Conservation (phyloP, 176 grass and related monocot species). For the Alloteropsis semialata region DNA sequence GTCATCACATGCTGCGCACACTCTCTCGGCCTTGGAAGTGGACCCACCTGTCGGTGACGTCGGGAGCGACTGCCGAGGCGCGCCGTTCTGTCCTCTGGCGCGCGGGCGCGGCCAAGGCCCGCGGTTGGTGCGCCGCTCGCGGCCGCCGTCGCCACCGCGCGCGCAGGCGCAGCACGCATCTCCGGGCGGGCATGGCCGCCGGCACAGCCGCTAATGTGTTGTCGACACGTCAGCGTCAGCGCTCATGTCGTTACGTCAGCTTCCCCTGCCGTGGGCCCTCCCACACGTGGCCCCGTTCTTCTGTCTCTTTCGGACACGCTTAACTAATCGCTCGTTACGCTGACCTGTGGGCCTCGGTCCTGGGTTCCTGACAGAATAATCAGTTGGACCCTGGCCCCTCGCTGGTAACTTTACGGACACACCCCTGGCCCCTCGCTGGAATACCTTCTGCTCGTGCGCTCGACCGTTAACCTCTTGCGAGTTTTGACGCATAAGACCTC, state of each 20-base stretch:
- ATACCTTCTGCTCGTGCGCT: not conserved
- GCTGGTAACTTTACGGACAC: not conserved
- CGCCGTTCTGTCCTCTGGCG: not conserved
- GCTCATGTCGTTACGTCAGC: slow-evolving; percentile 15
- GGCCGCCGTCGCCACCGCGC: not conserved
- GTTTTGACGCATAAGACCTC: slow-evolving; percentile 26
- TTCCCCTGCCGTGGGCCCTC: not conserved
- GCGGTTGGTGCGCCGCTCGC: not conserved
- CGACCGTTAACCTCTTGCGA: not conserved
- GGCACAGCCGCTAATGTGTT: not conserved
- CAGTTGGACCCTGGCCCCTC: not conserved
- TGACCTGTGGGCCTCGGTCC: not conserved
- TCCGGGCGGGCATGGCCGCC: not conserved
- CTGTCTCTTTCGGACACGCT: not conserved
- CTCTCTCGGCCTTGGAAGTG: not conserved
- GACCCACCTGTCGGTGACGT: not conserved
- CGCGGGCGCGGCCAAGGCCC: not conserved
- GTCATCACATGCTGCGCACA: not conserved
- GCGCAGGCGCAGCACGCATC: not conserved
- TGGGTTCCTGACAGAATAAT: not conserved
- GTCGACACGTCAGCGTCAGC: not conserved
- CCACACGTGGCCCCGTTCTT: slow-evolving; percentile 11
- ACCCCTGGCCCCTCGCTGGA: not conserved
- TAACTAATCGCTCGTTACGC: not conserved
- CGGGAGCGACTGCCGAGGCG: not conserved